These are phyloP conservation scores for Aspergillus sp. DNA, from an alignment of 2,329 filamentous ascomycete genomes.

Conservation along the genomic window DNA sequence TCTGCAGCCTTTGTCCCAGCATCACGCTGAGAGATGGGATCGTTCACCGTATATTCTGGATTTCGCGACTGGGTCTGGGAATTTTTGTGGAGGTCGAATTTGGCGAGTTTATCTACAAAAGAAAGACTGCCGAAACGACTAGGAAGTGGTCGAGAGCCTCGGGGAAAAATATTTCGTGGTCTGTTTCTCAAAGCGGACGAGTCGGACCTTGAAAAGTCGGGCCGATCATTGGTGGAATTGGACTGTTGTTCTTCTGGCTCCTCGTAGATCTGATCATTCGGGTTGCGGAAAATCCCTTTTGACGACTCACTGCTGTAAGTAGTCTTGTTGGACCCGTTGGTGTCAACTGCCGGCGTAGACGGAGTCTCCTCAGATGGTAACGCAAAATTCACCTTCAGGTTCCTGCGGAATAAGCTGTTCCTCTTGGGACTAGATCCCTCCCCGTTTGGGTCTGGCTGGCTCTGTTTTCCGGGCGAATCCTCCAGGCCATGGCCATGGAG, in stretches of 20 bases:
- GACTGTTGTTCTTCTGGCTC: constrained; percentile 57
- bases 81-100: constrained; percentile 75
- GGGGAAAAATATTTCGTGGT: constrained; percentile 56
- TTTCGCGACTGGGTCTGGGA: constrained; percentile 77
- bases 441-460: constrained; percentile 1
- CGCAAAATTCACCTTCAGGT: constrained; percentile 35
- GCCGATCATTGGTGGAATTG: constrained; percentile 17
- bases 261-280: constrained; percentile 68
- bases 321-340: constrained; percentile 18
- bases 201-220: constrained; percentile 23
- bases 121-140: constrained; percentile 39
- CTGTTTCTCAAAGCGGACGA: constrained; percentile 51
- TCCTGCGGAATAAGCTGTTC: constrained; percentile 25
- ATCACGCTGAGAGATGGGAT: constrained; percentile 29
- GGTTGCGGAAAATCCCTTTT: constrained; percentile 52
- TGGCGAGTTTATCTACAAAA: constrained; percentile 40
- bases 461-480: neutral
- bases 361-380: constrained; percentile 23
- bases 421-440: constrained; percentile 10
- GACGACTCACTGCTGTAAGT: constrained; percentile 33
- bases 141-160: constrained; percentile 36
- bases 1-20: constrained; percentile 18
- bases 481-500: neutral
- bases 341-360: constrained; percentile 9
- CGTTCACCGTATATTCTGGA: constrained; percentile 69